Conservation (phyloP, 148 eudicot species). For the Selenicereus undatus region DNA sequence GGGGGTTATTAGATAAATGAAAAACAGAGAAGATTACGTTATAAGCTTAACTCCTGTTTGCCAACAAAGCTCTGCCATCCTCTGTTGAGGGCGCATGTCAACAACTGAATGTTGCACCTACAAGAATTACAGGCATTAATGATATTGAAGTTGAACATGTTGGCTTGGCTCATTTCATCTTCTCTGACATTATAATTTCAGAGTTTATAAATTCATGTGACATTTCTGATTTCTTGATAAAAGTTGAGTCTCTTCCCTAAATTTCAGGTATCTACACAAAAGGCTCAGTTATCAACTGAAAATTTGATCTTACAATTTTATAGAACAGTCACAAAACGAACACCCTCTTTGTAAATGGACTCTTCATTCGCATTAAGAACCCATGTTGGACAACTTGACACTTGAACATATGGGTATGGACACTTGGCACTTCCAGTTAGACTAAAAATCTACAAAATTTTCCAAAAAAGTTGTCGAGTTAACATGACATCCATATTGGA, state of each 20-base stretch:
- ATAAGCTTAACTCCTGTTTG: slow-evolving; percentile 89
- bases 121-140: slow-evolving; percentile 22
- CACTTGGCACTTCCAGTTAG: too few relatives aligned
- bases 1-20: background rate
- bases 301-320: too few relatives aligned
- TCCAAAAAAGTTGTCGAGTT: too few relatives aligned
- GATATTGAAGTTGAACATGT: background rate
- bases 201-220: background rate
- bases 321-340: background rate
- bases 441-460: too few relatives aligned
- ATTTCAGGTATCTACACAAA: background rate
- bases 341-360: background rate
- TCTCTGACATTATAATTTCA: too few relatives aligned
- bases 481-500: too few relatives aligned
- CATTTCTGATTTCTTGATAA: background rate
- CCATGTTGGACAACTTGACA: too few relatives aligned
- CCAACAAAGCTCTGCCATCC: slow-evolving; percentile 97
- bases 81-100: slow-evolving; percentile 99
- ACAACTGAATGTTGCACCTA: slow-evolving; percentile 97
- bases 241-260: background rate
- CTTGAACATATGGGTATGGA: too few relatives aligned
- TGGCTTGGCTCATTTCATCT: background rate
- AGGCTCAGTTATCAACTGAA: too few relatives aligned
- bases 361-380: too few relatives aligned
- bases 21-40: slow-evolving; percentile 55